These are phyloP conservation scores for Alternaria dauci DNA, from an alignment of 2,329 filamentous ascomycete genomes.

Conservation along the genomic window DNA sequence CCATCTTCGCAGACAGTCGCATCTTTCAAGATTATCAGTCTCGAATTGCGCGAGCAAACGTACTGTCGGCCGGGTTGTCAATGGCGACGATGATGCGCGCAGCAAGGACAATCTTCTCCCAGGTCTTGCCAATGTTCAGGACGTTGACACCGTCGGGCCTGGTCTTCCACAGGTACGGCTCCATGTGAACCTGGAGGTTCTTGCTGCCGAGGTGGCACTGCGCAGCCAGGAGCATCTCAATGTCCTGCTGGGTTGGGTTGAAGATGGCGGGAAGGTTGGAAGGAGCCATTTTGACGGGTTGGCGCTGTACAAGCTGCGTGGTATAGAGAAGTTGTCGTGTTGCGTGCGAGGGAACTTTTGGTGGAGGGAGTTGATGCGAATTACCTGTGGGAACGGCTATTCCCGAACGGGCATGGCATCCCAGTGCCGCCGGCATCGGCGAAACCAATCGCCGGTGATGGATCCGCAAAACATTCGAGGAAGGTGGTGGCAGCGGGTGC, in stretches of 20 bases:
- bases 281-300: constrained; percentile 82
- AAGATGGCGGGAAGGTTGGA: constrained; percentile 92
- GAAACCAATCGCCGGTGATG: constrained; percentile 12
- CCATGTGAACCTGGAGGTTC: constrained; percentile 99
- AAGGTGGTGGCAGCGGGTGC: constrained; percentile 12
- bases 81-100: constrained; percentile 98
- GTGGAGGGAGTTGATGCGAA: constrained; percentile 26
- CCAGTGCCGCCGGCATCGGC: constrained; percentile 12
- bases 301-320: constrained; percentile 40
- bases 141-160: constrained; percentile 98
- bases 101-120: constrained; percentile 99
- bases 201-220: constrained; percentile 97
- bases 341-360: constrained; percentile 34
- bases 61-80: constrained; percentile 98
- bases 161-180: constrained; percentile 99
- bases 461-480: constrained; percentile 29
- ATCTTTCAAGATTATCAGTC: constrained; percentile 9
- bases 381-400: constrained; percentile 27
- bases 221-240: constrained; percentile 98
- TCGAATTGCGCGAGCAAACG: constrained; percentile 49
- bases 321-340: constrained; percentile 31
- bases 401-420: constrained; percentile 18
- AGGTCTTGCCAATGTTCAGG: constrained; percentile 99
- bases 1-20: neutral
- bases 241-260: constrained; percentile 97